Conservation (phyloP, 805 yeast species). For the Hanseniaspora taiwanica region DNA sequence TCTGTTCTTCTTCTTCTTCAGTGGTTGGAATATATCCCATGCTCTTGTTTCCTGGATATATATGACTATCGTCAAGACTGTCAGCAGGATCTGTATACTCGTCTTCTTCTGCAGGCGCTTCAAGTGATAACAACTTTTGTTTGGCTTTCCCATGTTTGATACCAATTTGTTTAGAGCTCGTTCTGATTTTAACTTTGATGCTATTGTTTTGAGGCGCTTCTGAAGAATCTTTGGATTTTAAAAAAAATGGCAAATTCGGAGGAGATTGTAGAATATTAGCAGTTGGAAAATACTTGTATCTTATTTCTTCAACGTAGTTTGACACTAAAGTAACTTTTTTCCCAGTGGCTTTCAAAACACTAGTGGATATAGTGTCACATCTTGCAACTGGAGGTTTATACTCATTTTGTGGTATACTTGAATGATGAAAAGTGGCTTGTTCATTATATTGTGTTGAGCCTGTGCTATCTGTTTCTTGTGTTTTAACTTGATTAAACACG, state of each 20-base stretch:
- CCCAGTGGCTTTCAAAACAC: constrained; percentile 8
- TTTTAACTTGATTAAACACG: no score
- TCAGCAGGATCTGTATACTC: constrained; percentile 5
- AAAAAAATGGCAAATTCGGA: constrained; percentile 21
- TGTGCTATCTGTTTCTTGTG: no score
- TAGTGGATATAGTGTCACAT: neutral
- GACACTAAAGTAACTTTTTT: constrained; percentile 18
- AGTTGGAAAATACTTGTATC: constrained; percentile 20
- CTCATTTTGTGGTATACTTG: no score
- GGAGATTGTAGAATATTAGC: constrained; percentile 24
- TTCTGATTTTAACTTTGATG: constrained; percentile 21
- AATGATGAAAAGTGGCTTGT: no score
- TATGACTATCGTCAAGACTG: constrained; percentile 1
- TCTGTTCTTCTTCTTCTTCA: constrained; percentile 13
- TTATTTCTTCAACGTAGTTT: constrained; percentile 21
- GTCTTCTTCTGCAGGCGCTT: constrained; percentile 20
- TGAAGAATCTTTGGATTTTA: constrained; percentile 21
- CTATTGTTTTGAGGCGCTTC: constrained; percentile 18
- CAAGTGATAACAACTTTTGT: constrained; percentile 21
- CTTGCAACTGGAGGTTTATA: neutral
- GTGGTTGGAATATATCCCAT: constrained; percentile 9
- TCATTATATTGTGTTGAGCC: no score
- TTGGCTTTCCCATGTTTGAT: constrained; percentile 26
- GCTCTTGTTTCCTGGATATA: constrained; percentile 5
- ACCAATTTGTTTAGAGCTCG: constrained; percentile 24